Base-by-base conservation (phyloP, 192 early-diverging fungal species). In the Linnemannia hyalina region DNA sequence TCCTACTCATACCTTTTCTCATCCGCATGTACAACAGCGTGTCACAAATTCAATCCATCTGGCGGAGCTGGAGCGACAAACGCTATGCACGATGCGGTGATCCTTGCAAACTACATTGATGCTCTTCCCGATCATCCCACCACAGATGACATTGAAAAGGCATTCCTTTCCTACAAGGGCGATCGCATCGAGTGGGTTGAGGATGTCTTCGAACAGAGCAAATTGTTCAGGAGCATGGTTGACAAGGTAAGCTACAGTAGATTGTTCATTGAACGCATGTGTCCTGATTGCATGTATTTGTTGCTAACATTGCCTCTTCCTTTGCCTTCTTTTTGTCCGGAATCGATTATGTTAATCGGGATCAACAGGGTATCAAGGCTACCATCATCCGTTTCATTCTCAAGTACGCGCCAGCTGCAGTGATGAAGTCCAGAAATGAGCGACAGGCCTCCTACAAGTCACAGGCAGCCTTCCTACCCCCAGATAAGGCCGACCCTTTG, bases 1-100 rank as follows among this genome's bases (percentile, higher is more conserved):
- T 35, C 35, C 35, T 35, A 35, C 35, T 35, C 0, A 35, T 35
- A 1, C 35, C 35, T 35, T 35, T 35, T 35, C 35, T 35, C 0
- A 35, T 35, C 1, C 35, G 35, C 1, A 35, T 35, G 35, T 35
- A 0, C 35, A 35, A 35, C 35, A 35, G 35, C 35, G 35, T 35
- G 35, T 35, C 35, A 35, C 35, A 35, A 35, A 35, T 35, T 35
- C 35, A 36, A 44, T 35, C 70, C 70, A 0, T 42, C 42, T 18
- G 70, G 52, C 1, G 74, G 74, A 38, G 32, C 32, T 3, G 74
- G 75, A 3, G 76, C 76, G 1, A 32, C 52, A 4, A 70, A 23
- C 38, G 76, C 76, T 23, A 35, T 78, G 15, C 68, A 78, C 20
- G 76, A 78, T 18, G 76, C 76, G 0, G 36, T 78, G 35, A 6